These are phyloP conservation scores for Leccinum griseonigrum DNA, from an alignment of 1,284 basidiomycete species.

Conservation along the genomic window DNA sequence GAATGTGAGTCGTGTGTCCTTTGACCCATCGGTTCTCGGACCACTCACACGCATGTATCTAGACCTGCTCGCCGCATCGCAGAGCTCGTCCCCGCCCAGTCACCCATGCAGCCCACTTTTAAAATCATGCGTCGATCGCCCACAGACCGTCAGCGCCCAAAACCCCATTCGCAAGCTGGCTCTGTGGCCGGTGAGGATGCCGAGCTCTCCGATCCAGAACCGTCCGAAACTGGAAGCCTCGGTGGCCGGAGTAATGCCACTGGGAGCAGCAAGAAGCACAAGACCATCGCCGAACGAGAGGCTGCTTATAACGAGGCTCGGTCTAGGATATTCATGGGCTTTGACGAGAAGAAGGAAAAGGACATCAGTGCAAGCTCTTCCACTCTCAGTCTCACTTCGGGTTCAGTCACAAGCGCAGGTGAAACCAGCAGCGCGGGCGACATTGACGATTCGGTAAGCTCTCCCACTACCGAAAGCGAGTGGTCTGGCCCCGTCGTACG, in stretches of 20 bases:
- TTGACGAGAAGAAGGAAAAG: conserved; percentile 76
- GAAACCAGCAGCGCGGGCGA: conserved; percentile 58
- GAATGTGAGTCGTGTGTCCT: conserved; percentile 54
- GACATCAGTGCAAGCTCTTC: conserved; percentile 75
- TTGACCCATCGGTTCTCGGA: conserved; percentile 1
- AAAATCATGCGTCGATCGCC: conserved; percentile 76
- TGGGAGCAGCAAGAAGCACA: conserved; percentile 58
- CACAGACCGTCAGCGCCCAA: conserved; percentile 48
- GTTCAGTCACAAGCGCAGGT: conserved; percentile 57
- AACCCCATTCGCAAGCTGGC: conserved; percentile 59
- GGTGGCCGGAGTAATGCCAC: conserved; percentile 64
- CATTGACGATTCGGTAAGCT: conserved; percentile 62
- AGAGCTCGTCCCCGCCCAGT: conserved; percentile 77
- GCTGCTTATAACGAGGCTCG: conserved; percentile 82
- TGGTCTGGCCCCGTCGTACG: conserved; percentile 63
- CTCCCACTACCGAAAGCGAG: conserved; percentile 75
- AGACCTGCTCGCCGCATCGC: conserved; percentile 67
- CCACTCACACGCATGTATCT: conserved; percentile 14
- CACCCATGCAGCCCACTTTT: conserved; percentile 65
- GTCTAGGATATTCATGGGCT: conserved; percentile 77
- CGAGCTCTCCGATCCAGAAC: conserved; percentile 72
- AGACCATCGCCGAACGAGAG: conserved; percentile 78
- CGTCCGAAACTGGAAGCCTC: conserved; percentile 73
- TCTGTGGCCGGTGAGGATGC: conserved; percentile 70
- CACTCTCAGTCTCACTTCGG: conserved; percentile 63